Evolutionary conservation across 257 asterid genomes (phyloP), one percentile per base, ranked within the genome.

Genomic region (Gynochthodes officinalis): DNA sequence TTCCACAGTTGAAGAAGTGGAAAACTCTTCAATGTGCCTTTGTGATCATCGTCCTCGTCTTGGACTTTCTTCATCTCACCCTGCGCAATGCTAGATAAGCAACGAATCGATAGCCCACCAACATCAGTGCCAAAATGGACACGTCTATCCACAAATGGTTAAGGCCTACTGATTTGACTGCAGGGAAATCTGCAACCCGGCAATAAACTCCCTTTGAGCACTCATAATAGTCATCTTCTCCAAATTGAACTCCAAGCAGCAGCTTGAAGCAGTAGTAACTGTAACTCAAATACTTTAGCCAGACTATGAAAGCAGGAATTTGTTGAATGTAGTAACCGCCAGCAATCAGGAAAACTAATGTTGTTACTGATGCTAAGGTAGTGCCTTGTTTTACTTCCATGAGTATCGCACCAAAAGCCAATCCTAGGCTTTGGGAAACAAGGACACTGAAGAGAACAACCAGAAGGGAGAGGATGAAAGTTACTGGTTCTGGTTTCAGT

Each of bases 311-410:
- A 1, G 87, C 80, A 1, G 99, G 99, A 11, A 95, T 95, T n/a
- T 87, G 95, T 74, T 96, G 86, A 43, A 95, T 88, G 25, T 90
- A 95, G 85, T 92, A 95, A 10, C 99, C 99, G 58, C 99, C 99
- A 4, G 97, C 99, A 69, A 90, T 89, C 21, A 95, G 93, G 85
- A 95, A 95, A 37, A 83, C 97, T 75, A 95, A 75, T 18, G 97
- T 90, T 69, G 95, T 92, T 9, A 95, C 99, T 4, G 99, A 95
- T 63, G 98, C 95, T 80, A 95, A 77, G 21, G 99, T 95, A 2
- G 99, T 90, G 14, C 98, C 99, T 78, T 95, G 89, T 72, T 95
- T 95, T 39, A 90, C 98, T 43, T 95, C 98, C 98, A 95, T 95
- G n/a, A 95, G 88, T 65, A 95, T 69, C 43, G 99, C 99, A 0